Evolutionary conservation across 352 stramenopile genomes (phyloP).

Genomic region (Globisporangium apiculatum): DNA sequence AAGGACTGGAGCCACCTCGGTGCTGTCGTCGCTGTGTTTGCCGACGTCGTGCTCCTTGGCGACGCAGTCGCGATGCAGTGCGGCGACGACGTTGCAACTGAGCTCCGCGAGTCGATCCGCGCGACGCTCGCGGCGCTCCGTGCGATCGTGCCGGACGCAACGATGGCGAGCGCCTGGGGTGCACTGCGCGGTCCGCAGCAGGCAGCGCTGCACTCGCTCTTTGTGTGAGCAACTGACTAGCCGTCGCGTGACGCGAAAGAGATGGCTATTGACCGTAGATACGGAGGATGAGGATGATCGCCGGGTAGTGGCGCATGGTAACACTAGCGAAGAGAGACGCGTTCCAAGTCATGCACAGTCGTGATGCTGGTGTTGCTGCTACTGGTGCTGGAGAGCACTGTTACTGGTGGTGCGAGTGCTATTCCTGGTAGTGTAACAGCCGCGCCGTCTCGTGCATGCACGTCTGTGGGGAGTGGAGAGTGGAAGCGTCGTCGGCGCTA

Average conservation of each 20-base stretch:
- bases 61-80: slow-evolving; percentile 36
- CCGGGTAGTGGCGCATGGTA: not conserved
- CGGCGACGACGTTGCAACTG: slow-evolving; percentile 32
- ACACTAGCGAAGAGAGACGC: not conserved
- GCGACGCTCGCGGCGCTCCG: slow-evolving; percentile 41
- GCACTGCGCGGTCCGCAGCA: slow-evolving; percentile 44
- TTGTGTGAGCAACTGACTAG: slow-evolving; percentile 23
- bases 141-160: slow-evolving; percentile 34
- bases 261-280: not conserved
- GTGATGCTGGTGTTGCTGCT: not conserved
- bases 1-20: slow-evolving; percentile 37
- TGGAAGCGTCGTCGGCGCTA: too few species aligned
- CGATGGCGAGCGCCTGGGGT: slow-evolving; percentile 58
- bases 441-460: too few species aligned
- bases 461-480: too few species aligned
- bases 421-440: too few species aligned
- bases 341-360: not conserved
- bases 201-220: slow-evolving; percentile 55
- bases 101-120: slow-evolving; percentile 35
- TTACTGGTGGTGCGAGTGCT: not conserved
- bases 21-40: slow-evolving; percentile 52
- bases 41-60: slow-evolving; percentile 34
- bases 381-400: not conserved
- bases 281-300: not conserved
- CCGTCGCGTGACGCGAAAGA: not conserved